Evolutionary conservation across 257 asterid species (phyloP).

Genomic region (Solanum chilense): DNA sequence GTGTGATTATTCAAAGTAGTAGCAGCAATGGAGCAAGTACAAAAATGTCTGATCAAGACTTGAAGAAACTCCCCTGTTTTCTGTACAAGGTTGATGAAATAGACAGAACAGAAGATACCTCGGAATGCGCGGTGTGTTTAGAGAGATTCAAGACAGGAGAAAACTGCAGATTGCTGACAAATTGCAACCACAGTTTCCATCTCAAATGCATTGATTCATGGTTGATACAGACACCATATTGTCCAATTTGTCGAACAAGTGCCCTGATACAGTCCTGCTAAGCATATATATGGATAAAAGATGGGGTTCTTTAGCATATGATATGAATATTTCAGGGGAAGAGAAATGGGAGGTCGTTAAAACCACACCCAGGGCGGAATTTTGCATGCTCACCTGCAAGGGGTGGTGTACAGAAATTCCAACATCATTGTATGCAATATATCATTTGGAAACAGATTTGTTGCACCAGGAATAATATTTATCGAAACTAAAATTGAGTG

Average conservation of each 20-base stretch:
- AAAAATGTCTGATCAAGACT: not conserved
- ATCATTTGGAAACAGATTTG: no score
- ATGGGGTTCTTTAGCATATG: not conserved
- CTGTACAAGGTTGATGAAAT: not conserved
- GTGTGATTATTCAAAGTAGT: no score
- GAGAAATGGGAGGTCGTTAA: slow-evolving; percentile 75
- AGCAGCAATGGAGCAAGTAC: not conserved
- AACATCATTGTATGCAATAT: not conserved
- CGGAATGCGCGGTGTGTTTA: not conserved
- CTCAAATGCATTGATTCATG: not conserved
- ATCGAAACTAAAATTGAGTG: no score
- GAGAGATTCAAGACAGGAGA: not conserved
- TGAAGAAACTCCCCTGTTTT: not conserved
- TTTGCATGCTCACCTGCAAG: slow-evolving; percentile 91
- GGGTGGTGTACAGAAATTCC: not conserved
- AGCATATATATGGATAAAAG: not conserved
- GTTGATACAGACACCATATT: not conserved
- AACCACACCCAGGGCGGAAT: slow-evolving; percentile 84
- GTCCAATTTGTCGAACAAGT: not conserved
- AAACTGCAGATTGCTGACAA: not conserved
- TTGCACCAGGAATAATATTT: no score
- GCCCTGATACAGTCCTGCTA: not conserved
- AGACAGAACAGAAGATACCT: not conserved
- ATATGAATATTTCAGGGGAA: slow-evolving; percentile 17
- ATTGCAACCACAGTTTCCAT: not conserved